Evolutionary conservation across 2,329 filamentous ascomycete genomes (phyloP).

Genomic region (Ophiobolus disseminans): DNA sequence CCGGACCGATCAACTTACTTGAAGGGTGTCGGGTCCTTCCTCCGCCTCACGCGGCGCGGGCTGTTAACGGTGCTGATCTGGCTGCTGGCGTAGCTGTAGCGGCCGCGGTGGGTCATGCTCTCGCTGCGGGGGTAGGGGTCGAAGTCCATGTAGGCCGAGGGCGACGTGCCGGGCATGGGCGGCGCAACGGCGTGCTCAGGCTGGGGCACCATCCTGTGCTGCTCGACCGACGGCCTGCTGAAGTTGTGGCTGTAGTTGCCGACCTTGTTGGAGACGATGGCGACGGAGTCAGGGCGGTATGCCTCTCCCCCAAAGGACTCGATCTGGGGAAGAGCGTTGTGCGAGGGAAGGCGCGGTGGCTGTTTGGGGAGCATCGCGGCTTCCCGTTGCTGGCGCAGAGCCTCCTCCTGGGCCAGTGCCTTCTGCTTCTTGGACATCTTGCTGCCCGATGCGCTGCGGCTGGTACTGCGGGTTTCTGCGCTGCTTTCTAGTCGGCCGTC

Average conservation of each 20-base stretch:
- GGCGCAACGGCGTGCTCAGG: constrained; percentile 46
- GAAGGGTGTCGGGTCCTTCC: constrained; percentile 97
- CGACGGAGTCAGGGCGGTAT: constrained; percentile 66
- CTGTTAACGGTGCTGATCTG: constrained; percentile 91
- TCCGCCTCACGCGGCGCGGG: constrained; percentile 86
- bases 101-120: constrained; percentile 95
- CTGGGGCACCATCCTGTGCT: constrained; percentile 47
- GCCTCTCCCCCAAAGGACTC: constrained; percentile 69
- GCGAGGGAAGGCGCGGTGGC: constrained; percentile 65
- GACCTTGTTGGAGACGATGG: constrained; percentile 67
- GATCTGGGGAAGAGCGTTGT: constrained; percentile 57
- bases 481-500: constrained; percentile 23
- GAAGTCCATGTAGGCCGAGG: constrained; percentile 59
- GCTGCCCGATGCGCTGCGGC: constrained; percentile 39
- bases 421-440: constrained; percentile 66
- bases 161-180: constrained; percentile 59
- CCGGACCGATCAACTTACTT: constrained; percentile 67
- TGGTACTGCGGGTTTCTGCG: constrained; percentile 36
- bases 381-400: constrained; percentile 63
- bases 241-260: constrained; percentile 41
- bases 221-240: constrained; percentile 47
- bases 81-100: constrained; percentile 95
- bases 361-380: constrained; percentile 62
- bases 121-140: constrained; percentile 85
- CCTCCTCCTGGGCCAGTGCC: constrained; percentile 58